phyloP scores from a whole-genome alignment of 192 early-diverging fungal species.

The Coemansia sp. region DNA sequence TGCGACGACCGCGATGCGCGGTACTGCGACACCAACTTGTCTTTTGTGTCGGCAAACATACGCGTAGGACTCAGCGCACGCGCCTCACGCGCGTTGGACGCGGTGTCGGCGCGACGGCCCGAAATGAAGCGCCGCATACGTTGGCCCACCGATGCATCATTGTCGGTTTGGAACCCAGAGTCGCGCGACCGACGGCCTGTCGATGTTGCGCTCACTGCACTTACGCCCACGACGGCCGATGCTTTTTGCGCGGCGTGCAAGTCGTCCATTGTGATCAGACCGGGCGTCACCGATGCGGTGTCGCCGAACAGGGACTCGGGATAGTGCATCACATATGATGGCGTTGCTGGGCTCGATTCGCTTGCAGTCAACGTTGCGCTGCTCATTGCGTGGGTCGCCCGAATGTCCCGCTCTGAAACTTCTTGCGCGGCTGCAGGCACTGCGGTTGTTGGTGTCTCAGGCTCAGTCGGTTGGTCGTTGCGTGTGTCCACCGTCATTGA shows the following conservation, averaged over 20 bases:
- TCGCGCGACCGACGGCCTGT: constrained; percentile 38
- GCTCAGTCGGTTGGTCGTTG: too few relatives aligned
- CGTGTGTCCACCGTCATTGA: background rate
- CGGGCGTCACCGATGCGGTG: constrained; percentile 31
- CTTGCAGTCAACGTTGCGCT: constrained; percentile 7
- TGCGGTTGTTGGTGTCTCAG: constrained; percentile 9
- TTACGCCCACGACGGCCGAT: constrained; percentile 44
- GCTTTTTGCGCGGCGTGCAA: constrained; percentile 52
- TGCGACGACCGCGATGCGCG: constrained; percentile 33
- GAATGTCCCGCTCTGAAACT: constrained; percentile 4
- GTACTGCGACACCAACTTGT: constrained; percentile 31
- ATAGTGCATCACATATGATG: constrained; percentile 54
- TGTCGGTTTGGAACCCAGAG: constrained; percentile 30
- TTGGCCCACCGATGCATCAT: constrained; percentile 35
- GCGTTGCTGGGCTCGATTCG: constrained; percentile 24
- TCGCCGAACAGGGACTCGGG: constrained; percentile 50
- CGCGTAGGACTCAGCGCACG: constrained; percentile 21
- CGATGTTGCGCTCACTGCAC: constrained; percentile 41
- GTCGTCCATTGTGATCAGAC: constrained; percentile 46
- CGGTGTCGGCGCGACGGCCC: constrained; percentile 26
- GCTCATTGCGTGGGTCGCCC: constrained; percentile 12
- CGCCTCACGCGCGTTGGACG: constrained; percentile 13
- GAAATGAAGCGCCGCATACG: constrained; percentile 53
- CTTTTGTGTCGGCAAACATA: constrained; percentile 19
- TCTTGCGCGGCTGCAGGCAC: background rate